Evolutionary conservation across 495 filamentous ascomycete species (phyloP).

Genomic region (Talaromyces stipitatus): DNA sequence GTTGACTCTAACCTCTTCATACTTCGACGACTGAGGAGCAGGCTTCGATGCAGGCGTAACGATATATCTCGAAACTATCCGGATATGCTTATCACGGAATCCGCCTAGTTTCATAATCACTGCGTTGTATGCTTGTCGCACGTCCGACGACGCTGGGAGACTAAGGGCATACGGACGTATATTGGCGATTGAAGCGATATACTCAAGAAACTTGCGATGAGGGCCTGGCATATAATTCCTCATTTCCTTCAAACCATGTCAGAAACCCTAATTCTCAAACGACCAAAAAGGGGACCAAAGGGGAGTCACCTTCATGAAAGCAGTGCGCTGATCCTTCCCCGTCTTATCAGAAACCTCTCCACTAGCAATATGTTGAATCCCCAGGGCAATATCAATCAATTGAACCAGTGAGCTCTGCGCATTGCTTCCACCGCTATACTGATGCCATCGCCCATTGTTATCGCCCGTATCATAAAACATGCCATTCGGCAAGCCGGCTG

Average conservation of each 20-base stretch:
- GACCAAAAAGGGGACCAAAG: not conserved
- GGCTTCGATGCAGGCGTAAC: constrained; percentile 48
- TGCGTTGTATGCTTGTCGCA: constrained; percentile 77
- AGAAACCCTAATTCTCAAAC: not conserved
- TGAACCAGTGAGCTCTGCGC: constrained; percentile 92
- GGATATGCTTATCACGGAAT: constrained; percentile 86
- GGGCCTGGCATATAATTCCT: constrained; percentile 92
- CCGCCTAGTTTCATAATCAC: constrained; percentile 72
- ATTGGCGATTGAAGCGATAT: constrained; percentile 66
- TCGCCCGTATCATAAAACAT: constrained; percentile 81
- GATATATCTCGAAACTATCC: constrained; percentile 91
- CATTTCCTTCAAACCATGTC: constrained; percentile 57
- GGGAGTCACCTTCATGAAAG: constrained; percentile 1
- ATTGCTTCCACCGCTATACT: constrained; percentile 85
- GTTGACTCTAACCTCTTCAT: constrained; percentile 29
- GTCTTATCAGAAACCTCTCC: constrained; percentile 49
- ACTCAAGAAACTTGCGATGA: constrained; percentile 77
- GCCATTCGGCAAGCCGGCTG: constrained; percentile 81
- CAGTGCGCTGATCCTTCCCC: not conserved
- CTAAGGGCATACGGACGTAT: constrained; percentile 71
- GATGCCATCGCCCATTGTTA: constrained; percentile 58
- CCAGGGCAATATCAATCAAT: constrained; percentile 83
- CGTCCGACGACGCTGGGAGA: constrained; percentile 46
- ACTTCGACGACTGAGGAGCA: not conserved
- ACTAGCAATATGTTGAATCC: constrained; percentile 81